Evolutionary conservation across 371 early-diverging fungal genomes (phyloP), one percentile per base, ranked within the genome.

Genomic region (Mucor mucedo): DNA sequence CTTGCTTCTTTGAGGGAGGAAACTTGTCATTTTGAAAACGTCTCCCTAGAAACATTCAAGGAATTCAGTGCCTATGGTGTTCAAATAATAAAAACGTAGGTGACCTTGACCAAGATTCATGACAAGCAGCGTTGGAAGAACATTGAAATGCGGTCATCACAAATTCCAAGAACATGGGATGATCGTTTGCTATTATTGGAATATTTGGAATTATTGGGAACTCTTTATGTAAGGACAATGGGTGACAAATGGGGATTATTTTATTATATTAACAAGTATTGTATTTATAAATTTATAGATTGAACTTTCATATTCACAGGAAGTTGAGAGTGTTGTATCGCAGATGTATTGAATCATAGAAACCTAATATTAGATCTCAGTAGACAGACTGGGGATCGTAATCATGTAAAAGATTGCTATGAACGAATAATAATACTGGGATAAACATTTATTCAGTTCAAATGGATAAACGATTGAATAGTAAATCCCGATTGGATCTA

Each of bases 201-300:
- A 47, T 47, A 44, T 52, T 42, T 42, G 42, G 42, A 42, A 3
- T 42, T 2, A 42, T 54, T 61, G 29, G 62, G 47, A 54, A 61
- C 62, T 16, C 62, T 61, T 54, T 61, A 54, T 61, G 62, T 61
- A 61, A 61, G 62, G 48, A 44, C 53, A 54, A 61, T 40, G 62
- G 55, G 62, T 61, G n/a, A 39, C 1, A 0, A 45, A 61, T 61
- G 62, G 54, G 53, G 54, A 39, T 61, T 47, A 44, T 61, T 54
- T 54, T 47, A 61, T 61, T 61, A 61, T 61, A 61, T 39, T 61
- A 13, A 13, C 42, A 42, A 42, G 42, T 42, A 42, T 42, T 42
- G 42, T 42, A 55, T 62, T 0, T 62, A 62, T 55, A 62, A 39
- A 55, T 62, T 55, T 62, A 62, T 39, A 62, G 55, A 54, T 62